Base-by-base conservation (phyloP, 768 basidiomycete genomes). In the Agrocybe praecox region DNA sequence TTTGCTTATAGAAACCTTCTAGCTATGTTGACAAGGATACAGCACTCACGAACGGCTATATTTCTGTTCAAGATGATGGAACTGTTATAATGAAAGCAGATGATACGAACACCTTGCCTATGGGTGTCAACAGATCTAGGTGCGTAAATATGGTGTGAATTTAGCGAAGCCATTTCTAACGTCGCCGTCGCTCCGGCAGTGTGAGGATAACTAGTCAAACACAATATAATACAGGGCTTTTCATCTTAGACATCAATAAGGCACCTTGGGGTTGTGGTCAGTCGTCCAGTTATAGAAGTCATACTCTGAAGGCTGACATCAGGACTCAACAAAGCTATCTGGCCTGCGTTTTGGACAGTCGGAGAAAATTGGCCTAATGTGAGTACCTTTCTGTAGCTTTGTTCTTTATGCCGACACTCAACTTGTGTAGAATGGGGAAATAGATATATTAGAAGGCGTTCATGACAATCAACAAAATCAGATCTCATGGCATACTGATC, bases 231-330 rank as follows among this genome's bases (percentile, higher is more conserved):
- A 86, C 88, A 12, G 94, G 94, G 19, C 76, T 97, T n/a, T 93
- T 96, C 65, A 82, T 97, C 59, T 79, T 96, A 33, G 94, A 97
- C 67, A 78, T 92, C 21, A 86, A 87, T 58, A 87, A 81, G 70
- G 93, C 94, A 22, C 94, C 94, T 1, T 93, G 89, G 85, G 94
- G 94, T 52, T 97, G 94, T 73, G 92, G 92, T 85, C 74, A 59
- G 83, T 71, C 49, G 2, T 21, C 11, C 33, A 53, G n/a, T 42
- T 32, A 22, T 14, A 14, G 9, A 15, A 14, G 24, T 14, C 11
- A 43, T 19, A 3, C 3, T 11, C 7, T n/a, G 22, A 10, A 12
- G 2, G 19, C 34, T 45, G 5, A 19, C 12, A 23, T 5, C 19
- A 18, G n/a, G n/a, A n/a, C n/a, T n/a, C n/a, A n/a, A 15, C 44